Evolutionary conservation across 2,329 filamentous ascomycete species (phyloP).

Genomic region (Blastomyces gilchristii): DNA sequence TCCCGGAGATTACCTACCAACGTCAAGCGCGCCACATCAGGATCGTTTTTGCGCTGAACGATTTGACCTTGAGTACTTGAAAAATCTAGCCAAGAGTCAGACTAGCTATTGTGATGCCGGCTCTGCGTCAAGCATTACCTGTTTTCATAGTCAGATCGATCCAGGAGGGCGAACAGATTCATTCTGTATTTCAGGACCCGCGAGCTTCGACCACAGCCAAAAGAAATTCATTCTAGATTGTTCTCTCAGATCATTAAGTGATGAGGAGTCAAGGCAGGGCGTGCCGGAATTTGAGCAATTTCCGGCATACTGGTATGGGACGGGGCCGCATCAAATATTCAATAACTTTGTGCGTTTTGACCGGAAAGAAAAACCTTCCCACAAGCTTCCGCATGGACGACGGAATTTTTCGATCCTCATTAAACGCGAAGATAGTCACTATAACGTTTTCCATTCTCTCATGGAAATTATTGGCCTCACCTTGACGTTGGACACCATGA

Average conservation of each 20-base stretch:
- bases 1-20: not conserved
- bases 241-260: slow-evolving; percentile 9
- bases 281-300: slow-evolving; percentile 15
- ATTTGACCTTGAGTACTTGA: not conserved
- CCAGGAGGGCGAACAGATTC: slow-evolving; percentile 17
- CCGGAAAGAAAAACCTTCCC: not conserved
- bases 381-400: slow-evolving; percentile 6
- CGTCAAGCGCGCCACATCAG: not conserved
- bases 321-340: slow-evolving; percentile 22
- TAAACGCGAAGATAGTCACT: slow-evolving; percentile 26
- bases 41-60: not conserved
- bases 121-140: slow-evolving; percentile 19
- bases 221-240: slow-evolving; percentile 18
- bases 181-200: slow-evolving; percentile 19
- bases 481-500: slow-evolving; percentile 27
- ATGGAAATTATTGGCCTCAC: slow-evolving; percentile 29
- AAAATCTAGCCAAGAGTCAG: not conserved
- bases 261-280: not conserved
- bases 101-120: not conserved
- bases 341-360: slow-evolving; percentile 15
- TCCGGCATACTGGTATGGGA: slow-evolving; percentile 25
- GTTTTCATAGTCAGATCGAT: slow-evolving; percentile 20
- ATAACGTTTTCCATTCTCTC: slow-evolving; percentile 29
- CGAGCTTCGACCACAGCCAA: slow-evolving; percentile 14
- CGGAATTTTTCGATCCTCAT: slow-evolving; percentile 21